These are phyloP conservation scores for Guyanaporus albipodus DNA, from an alignment of 768 basidiomycete species.

Conservation along the genomic window DNA sequence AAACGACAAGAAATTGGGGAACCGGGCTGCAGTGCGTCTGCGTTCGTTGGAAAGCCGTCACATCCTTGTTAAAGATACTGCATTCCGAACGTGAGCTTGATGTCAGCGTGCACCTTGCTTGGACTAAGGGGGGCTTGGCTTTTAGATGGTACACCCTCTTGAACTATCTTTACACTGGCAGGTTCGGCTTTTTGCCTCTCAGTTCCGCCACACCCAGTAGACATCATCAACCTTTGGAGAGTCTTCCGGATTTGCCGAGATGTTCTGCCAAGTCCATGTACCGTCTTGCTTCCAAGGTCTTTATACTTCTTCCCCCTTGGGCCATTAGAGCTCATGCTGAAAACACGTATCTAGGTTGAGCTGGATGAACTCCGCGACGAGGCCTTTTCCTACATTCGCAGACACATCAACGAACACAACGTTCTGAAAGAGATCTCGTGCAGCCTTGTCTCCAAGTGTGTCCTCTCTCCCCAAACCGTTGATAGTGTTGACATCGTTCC, in stretches of 20 bases:
- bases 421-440: too few species aligned
- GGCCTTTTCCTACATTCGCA: constrained; percentile 11
- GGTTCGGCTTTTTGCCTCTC: constrained; percentile 31
- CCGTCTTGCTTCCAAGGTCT: constrained; percentile 37
- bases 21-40: background rate
- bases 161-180: constrained; percentile 37
- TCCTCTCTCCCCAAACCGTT: too few species aligned
- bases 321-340: background rate
- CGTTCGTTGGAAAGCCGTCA: constrained; percentile 16
- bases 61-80: constrained; percentile 22
- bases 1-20: background rate
- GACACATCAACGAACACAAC: too few species aligned
- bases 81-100: constrained; percentile 23
- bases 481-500: too few species aligned
- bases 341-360: constrained; percentile 7
- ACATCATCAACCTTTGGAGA: background rate
- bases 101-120: background rate
- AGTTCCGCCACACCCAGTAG: constrained; percentile 5
- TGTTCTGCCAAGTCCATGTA: constrained; percentile 46
- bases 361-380: constrained; percentile 16
- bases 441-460: too few species aligned
- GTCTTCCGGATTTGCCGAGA: constrained; percentile 2
- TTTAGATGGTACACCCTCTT: constrained; percentile 37
- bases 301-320: background rate
- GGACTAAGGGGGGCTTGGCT: background rate